phyloP scores from a whole-genome alignment of 75 land plant genomes.

The Selaginella tamariscina region DNA sequence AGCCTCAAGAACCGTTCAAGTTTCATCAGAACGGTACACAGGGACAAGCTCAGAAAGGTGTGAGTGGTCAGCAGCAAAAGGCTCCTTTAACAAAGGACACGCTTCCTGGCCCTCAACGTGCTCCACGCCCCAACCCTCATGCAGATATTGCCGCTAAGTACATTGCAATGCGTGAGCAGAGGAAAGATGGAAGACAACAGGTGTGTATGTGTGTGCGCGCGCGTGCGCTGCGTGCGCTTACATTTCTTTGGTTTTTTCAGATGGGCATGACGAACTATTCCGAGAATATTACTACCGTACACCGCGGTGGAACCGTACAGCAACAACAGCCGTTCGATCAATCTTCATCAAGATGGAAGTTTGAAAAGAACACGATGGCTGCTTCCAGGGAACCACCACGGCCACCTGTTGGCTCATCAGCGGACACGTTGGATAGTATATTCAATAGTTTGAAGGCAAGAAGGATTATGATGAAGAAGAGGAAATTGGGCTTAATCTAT shows the following conservation, averaged over 20 bases:
- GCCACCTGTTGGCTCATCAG: slow-evolving; percentile 26
- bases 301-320: neutral
- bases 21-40: slow-evolving; percentile 9
- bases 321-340: slow-evolving; percentile 7
- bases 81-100: slow-evolving; percentile 27
- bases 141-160: slow-evolving; percentile 15
- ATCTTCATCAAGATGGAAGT: slow-evolving; percentile 44
- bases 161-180: slow-evolving; percentile 19
- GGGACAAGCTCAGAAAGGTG: too few relatives aligned
- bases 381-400: slow-evolving; percentile 34
- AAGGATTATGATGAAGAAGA: slow-evolving; percentile 18
- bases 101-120: slow-evolving; percentile 20
- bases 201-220: slow-evolving; percentile 4
- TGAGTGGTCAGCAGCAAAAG: slow-evolving; percentile 4
- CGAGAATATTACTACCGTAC: slow-evolving; percentile 14
- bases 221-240: slow-evolving; percentile 15
- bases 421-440: slow-evolving; percentile 82
- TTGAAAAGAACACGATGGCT: slow-evolving; percentile 58
- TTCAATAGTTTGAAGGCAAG: slow-evolving; percentile 48
- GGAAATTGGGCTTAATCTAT: slow-evolving; percentile 12
- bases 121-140: slow-evolving; percentile 24
- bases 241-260: slow-evolving; percentile 32
- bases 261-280: slow-evolving; percentile 19
- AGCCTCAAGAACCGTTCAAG: slow-evolving; percentile 11
- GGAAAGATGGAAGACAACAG: slow-evolving; percentile 33